Base-by-base conservation (phyloP, 441 rosid species). In the Metrosideros polymorpha region DNA sequence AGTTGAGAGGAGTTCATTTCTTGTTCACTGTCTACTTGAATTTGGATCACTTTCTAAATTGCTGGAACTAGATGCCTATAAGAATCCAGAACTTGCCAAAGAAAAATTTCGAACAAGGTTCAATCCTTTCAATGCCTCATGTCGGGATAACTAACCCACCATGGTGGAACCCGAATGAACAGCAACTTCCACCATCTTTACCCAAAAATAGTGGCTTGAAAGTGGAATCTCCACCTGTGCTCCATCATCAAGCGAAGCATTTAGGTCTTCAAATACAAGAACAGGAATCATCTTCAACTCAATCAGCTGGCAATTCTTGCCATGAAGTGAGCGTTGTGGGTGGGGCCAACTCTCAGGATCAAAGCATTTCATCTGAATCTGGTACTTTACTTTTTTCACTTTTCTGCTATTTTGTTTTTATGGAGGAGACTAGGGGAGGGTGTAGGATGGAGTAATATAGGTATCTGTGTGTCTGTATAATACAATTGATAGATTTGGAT, bases 291-390 rank as follows among this genome's bases (percentile, higher is more conserved):
- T 90, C 91, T 63, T 87, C 92, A 32, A 85, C 87, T 77, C 91
- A 82, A 82, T 89, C 93, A 39, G 59, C 87, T 79, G 85, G 90
- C 85, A 88, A 87, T 85, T 90, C 90, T 87, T 82, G 82, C 87
- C 90, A 76, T 88, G 89, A 87, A 86, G 88, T 89, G 89, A 87
- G 86, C 56, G 84, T 88, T 49, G 84, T 29, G 22, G 87, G 91
- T 85, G 91, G 86, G 84, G 76, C 86, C 53, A 89, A 85, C 86
- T 90, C 92, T 86, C 91, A 88, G 84, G 92, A 88, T 83, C 94
- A 89, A 77, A 88, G 90, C 87, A 85, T 88, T 87, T 91, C 92
- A 9, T 87, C 92, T 24, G 92, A 93, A 82, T 91, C 91, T 86
- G 93, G 94, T 93, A 89, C n/a, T 71, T 66, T 19, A 3, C 25